Base-by-base conservation (phyloP, 306 rosid genomes). In the Casuarina glauca region DNA sequence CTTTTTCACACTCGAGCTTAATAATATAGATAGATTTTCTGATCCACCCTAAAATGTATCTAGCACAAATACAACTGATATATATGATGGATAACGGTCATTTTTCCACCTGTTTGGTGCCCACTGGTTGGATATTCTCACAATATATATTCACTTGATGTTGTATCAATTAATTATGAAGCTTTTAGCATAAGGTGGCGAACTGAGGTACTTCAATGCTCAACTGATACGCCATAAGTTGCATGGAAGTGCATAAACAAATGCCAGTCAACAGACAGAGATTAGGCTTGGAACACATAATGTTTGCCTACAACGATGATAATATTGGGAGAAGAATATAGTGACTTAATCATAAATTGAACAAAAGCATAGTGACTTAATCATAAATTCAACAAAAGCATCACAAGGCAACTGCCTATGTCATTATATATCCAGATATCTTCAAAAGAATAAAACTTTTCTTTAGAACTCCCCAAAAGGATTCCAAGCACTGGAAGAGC, bases 381-480 rank as follows among this genome's bases (percentile, higher is more conserved):
- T 66, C 69, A 41, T 19, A 66, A 66, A 43, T 42, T 8, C 71
- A 66, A 58, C 46, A 19, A 66, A 66, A 41, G n/a, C 71, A 4
- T 3, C 26, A 63, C 69, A 38, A 42, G 16, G 16, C 42, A 39
- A 6, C 15, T 53, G 35, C 64, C 64, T n/a, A 66, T 41, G 8
- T 51, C 62, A 38, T 50, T 1, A 51, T 15, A 17, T 42, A 11
- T 63, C 73, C 45, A 74, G 44, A 70, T 57, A 12, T 36, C 58
- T 66, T 66, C 16, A 17, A 15, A 66, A 66, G 13, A 17, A 42
- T 66, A 66, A n/a, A 48, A 39, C 8, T 42, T 36, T 66, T 42
- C 51, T 66, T 72, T 73, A 63, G 71, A 80, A 42, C n/a, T 54
- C 43, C 67, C 69, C 63, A 53, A 39, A 76, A 16, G 20, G 69